A percentile compares a stretch with the other conserved stretches of the same genome.
Conservation (phyloP, 805 yeast genomes). For the Ogataea minuta region DNA sequence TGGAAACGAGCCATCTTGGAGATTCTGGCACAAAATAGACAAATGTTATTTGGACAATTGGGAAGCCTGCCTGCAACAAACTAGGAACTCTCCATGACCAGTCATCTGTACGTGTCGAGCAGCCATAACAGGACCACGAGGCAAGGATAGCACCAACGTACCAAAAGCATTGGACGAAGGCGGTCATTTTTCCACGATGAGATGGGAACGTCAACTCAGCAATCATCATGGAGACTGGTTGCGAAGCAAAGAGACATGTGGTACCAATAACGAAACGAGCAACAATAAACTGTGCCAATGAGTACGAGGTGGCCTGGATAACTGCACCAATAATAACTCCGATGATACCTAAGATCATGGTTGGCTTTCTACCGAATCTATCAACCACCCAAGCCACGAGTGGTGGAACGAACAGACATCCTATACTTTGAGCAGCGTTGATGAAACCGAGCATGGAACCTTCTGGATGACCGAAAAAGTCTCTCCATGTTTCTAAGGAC, state of each 20-base stretch:
- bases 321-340: slow-evolving; percentile 55
- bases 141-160: slow-evolving; percentile 46
- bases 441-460: slow-evolving; percentile 37
- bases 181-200: slow-evolving; percentile 40
- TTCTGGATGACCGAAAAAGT: slow-evolving; percentile 33
- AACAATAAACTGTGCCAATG: slow-evolving; percentile 37
- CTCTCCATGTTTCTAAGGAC: slow-evolving; percentile 38
- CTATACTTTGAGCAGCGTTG: slow-evolving; percentile 38
- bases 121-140: slow-evolving; percentile 46
- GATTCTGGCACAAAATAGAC: slow-evolving; percentile 42
- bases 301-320: slow-evolving; percentile 46
- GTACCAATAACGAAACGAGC: slow-evolving; percentile 49
- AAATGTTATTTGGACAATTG: slow-evolving; percentile 39
- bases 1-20: slow-evolving; percentile 41
- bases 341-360: slow-evolving; percentile 49
- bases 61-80: slow-evolving; percentile 47
- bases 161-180: slow-evolving; percentile 48
- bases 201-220: slow-evolving; percentile 51
- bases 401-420: slow-evolving; percentile 32
- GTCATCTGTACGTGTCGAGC: slow-evolving; percentile 30
- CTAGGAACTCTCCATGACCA: slow-evolving; percentile 59
- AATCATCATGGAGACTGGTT: slow-evolving; percentile 46
- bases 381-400: slow-evolving; percentile 40
- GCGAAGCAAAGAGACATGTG: slow-evolving; percentile 42
- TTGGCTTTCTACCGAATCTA: slow-evolving; percentile 57